phyloP scores from a whole-genome alignment of 2,329 filamentous ascomycete genomes.

The Cladorrhinum sp. region DNA sequence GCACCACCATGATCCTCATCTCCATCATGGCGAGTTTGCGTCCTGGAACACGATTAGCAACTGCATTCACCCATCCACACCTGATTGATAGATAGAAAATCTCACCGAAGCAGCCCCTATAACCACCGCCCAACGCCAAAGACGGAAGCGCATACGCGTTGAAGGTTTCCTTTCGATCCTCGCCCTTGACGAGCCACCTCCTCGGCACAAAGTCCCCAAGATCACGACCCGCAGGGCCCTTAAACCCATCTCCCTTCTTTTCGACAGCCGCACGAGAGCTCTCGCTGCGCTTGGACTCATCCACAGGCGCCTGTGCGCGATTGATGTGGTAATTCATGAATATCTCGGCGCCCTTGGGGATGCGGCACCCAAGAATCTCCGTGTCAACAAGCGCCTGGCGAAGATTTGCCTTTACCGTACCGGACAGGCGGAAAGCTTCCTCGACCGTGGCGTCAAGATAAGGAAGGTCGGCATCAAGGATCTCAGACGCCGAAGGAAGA shows the following conservation, averaged over 20 bases:
- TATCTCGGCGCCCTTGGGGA: constrained; percentile 22
- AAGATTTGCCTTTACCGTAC: constrained; percentile 26
- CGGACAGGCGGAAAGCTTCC: constrained; percentile 36
- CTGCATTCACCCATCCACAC: too few relatives aligned
- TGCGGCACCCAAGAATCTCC: constrained; percentile 36
- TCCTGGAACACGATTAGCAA: too few relatives aligned
- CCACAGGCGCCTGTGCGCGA: constrained; percentile 4
- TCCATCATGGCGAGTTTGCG: constrained; percentile 26
- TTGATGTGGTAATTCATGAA: constrained; percentile 16
- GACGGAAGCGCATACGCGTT: constrained; percentile 34
- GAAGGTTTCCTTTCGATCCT: constrained; percentile 28
- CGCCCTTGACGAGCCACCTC: constrained; percentile 36
- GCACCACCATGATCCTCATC: constrained; percentile 8
- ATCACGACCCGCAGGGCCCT: constrained; percentile 15
- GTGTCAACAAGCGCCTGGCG: constrained; percentile 38
- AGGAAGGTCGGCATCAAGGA: constrained; percentile 28
- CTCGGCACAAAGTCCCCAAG: constrained; percentile 36
- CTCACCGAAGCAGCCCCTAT: constrained; percentile 37
- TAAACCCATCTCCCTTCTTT: constrained; percentile 13
- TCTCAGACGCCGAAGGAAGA: constrained; percentile 12
- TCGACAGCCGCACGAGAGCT: constrained; percentile 12
- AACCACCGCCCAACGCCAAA: constrained; percentile 36
- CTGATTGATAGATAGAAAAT: too few relatives aligned
- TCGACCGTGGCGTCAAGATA: constrained; percentile 44
- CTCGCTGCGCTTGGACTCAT: constrained; percentile 13